Evolutionary conservation across 768 basidiomycete species (phyloP), one percentile per base, ranked within the genome.

Genomic region (Podaxis sp.): DNA sequence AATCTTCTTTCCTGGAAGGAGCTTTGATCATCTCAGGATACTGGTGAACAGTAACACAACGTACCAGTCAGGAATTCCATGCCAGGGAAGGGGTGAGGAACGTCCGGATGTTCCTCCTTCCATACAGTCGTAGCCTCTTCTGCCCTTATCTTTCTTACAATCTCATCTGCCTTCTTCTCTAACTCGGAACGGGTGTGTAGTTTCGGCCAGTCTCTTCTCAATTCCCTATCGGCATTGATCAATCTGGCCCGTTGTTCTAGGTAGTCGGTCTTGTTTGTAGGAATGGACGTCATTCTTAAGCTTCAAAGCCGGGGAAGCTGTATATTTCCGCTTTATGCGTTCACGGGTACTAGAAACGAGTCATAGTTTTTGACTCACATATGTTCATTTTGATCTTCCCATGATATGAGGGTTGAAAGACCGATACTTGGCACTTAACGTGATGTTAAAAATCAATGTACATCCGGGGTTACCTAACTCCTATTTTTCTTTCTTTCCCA

Each of bases 161-260:
- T 76, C 58, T 73, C 71, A 65, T 91, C 90, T 10, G 89, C 91
- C 50, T 80, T 72, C 12, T 64, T 62, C 70, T 88, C 86, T 0
- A 73, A 68, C 20, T 72, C 68, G 1, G 81, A 73, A n/a, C 28
- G 37, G 11, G 40, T 3, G 10, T 48, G 68, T 17, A 72, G 48
- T 50, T 64, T 36, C 50, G 75, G 71, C 49, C 75, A 69, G 63
- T 88, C 87, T n/a, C 78, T 71, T 40, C 87, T 83, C 20, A 84
- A 69, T 5, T 81, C 75, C 53, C 82, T 79, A 67, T 88, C 87
- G 33, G 72, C 67, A 12, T 68, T 60, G 55, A 82, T 81, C 49
- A 82, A 70, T 4, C 75, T 68, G 12, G 69, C 69, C 63, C 80
- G 70, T 58, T 72, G 69, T 12, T 67, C 58, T 26, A 70, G 69